Evolutionary conservation across 352 stramenopile species (phyloP), one percentile per base, ranked within the genome.

Genomic region (Bremia lactucae): DNA sequence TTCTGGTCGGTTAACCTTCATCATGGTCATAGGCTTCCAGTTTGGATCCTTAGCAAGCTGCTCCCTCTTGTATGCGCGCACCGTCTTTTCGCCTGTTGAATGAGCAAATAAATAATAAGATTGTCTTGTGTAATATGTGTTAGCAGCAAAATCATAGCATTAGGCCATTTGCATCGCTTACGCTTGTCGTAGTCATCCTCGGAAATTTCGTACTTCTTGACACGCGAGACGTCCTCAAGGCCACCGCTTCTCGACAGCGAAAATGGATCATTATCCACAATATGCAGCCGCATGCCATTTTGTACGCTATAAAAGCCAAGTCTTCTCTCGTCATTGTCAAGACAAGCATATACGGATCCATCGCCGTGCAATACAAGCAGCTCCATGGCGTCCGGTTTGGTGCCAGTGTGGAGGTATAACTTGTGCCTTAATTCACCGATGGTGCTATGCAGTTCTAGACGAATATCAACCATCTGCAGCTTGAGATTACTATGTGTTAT

Each of bases 111-210:
- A 13, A 34, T 16, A 28, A 33, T 15, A 24, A n/a, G n/a, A n/a
- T n/a, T n/a, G n/a, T n/a, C 6, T 29, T 13, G 14, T n/a, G 26
- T 14, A 14, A 1, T 46, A 13, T 31, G 14, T 36, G 15, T 9
- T 1, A 20, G 14, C 36, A 40, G 6, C 35, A 33, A 19, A 16
- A 4, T 16, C 3, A 36, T n/a, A n/a, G n/a, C n/a, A n/a, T n/a
- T n/a, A n/a, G n/a, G 22, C 33, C 23, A 5, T 43, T 19, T 19
- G 13, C 11, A 21, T 18, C 20, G 50, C 67, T 38, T 74, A 92
- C 94, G 83, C 45, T 97, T 97, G 64, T 99, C 73, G 68, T 99
- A 99, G 51, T 98, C 95, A 31, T 98, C 94, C 36, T 99, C 96
- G 0, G 72, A 94, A 70, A 99, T 98, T 52, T 85, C 62, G 65